phyloP scores from a whole-genome alignment of 2,329 filamentous ascomycete species.

The Coniosporium tulheliwenetii region DNA sequence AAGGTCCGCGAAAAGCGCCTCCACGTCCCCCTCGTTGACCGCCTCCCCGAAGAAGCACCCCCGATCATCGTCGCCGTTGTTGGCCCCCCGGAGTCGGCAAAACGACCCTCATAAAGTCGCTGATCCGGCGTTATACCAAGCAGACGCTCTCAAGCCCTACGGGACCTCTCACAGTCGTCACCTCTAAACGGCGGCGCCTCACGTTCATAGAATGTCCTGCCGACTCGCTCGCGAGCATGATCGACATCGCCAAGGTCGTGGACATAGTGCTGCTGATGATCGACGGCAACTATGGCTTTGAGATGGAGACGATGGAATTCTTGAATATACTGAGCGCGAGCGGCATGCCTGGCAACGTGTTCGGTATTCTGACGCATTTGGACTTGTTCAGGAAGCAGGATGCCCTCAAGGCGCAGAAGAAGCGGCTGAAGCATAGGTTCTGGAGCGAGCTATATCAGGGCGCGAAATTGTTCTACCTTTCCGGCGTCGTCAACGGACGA shows the following conservation, averaged over 20 bases:
- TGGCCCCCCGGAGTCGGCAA: constrained; percentile 90
- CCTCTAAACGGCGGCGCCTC: constrained; percentile 83
- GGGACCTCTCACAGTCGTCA: constrained; percentile 89
- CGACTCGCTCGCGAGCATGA: constrained; percentile 86
- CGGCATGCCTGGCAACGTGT: constrained; percentile 97
- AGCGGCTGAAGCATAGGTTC: constrained; percentile 84
- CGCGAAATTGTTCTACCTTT: constrained; percentile 92
- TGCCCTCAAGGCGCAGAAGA: constrained; percentile 83
- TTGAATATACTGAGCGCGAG: constrained; percentile 84
- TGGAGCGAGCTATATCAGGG: constrained; percentile 97
- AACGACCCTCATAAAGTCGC: constrained; percentile 85
- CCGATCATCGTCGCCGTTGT: constrained; percentile 88
- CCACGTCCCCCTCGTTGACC: constrained; percentile 92
- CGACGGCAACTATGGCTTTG: constrained; percentile 95
- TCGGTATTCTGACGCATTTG: constrained; percentile 89
- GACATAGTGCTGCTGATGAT: constrained; percentile 98
- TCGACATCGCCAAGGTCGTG: constrained; percentile 91
- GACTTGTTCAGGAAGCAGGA: constrained; percentile 93
- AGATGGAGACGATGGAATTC: constrained; percentile 99
- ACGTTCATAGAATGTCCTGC: constrained; percentile 96
- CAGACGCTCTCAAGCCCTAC: constrained; percentile 81
- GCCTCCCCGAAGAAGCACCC: constrained; percentile 86
- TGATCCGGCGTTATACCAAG: constrained; percentile 89
- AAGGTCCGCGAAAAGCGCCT: constrained; percentile 89
- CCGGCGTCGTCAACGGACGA: constrained; percentile 87